phyloP scores from a whole-genome alignment of 106 monocot genomes.

The Platanthera guangdongensis region DNA sequence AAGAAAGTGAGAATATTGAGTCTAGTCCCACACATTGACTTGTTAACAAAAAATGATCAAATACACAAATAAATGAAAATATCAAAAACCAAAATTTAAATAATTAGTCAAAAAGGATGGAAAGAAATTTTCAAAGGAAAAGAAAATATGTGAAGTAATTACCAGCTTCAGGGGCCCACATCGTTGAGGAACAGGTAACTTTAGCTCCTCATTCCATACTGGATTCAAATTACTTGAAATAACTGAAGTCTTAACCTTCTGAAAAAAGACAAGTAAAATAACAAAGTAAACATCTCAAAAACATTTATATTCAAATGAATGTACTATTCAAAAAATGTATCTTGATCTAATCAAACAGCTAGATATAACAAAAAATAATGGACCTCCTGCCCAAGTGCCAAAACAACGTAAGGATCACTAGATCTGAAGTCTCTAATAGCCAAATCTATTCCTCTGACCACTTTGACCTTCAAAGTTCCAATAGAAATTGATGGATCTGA shows the following conservation, averaged over 20 bases:
- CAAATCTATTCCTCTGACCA: constrained; percentile 42
- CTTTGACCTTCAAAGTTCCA: constrained; percentile 58
- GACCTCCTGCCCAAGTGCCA: constrained; percentile 55
- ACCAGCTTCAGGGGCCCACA: constrained; percentile 73
- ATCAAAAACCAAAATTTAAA: not conserved
- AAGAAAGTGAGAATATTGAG: no score
- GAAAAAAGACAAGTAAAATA: constrained; percentile 3
- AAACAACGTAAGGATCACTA: constrained; percentile 67
- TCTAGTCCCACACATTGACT: no score
- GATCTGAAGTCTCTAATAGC: constrained; percentile 54
- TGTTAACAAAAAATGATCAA: no score
- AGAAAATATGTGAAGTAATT: not conserved
- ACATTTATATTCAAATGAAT: not conserved
- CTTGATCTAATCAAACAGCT: not conserved
- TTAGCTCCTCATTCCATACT: constrained; percentile 77
- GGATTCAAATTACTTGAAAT: constrained; percentile 73
- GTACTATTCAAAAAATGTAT: not conserved
- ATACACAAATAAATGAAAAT: no score
- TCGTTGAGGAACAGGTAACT: constrained; percentile 44
- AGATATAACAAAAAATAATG: constrained; percentile 6
- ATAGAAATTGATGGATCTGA: constrained; percentile 26
- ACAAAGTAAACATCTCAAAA: not conserved
- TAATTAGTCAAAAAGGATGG: not conserved
- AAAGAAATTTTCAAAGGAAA: not conserved
- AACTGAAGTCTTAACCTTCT: constrained; percentile 57